Base-by-base conservation (phyloP, 257 asterid species). In the Plantago elongata region DNA sequence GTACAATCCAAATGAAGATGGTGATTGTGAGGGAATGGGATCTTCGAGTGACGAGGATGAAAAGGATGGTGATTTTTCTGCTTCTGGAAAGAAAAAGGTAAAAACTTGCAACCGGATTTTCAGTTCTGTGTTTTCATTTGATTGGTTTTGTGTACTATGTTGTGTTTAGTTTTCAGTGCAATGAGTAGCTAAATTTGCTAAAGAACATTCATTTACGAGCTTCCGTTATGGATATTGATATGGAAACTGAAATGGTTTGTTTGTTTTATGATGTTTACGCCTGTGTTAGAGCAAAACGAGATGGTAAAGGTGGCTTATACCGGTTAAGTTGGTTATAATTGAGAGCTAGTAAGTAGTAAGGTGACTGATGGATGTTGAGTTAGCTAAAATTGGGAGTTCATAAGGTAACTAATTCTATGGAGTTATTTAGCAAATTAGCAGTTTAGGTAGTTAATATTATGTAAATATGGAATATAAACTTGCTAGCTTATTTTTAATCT, bases 1-100 rank as follows among this genome's bases (percentile, higher is more conserved):
- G 63, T 89, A 91, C 55, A 75, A 69, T 51, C 95, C 97, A 12
- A 69, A 75, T 13, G 78, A 79, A 51, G 86, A 73, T 10, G 83
- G 79, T 42, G 87, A 82, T 34, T 5, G 8, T 29, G 86, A 78
- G 30, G 85, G 62, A 45, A 40, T 45, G 52, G 71, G 66, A 66
- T 76, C 75, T 70, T 80, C 95, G 0, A 76, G 71, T 18, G 89
- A 79, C 13, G 90, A 84, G 14, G 88, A 74, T 51, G 81, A 75
- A 9, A 45, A 63, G 9, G 81, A 74, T 45, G 80, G 76, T 9
- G 81, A 76, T 2, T 77, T 70, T 66, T 75, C 84, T 5, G 64
- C 51, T 16, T 73, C 88, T 58, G 68, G 29, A 45, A 76, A 74
- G 70, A 75, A 65, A 45, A 84, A 80, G 92, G 97, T 90, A 68